Evolutionary conservation across 2,329 filamentous ascomycete genomes (phyloP).

Genomic region (Fusarium pseudograminearum): DNA sequence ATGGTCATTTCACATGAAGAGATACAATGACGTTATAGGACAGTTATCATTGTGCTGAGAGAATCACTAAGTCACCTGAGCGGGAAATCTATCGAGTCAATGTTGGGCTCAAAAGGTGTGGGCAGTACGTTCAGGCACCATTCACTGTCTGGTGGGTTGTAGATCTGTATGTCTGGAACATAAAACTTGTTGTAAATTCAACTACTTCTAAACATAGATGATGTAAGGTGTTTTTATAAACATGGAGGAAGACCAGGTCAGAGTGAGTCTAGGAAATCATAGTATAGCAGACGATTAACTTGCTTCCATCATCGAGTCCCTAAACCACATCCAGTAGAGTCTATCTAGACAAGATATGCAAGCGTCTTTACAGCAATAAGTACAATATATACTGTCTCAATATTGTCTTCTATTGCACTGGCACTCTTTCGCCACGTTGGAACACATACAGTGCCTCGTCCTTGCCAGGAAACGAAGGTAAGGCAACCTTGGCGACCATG

Average conservation of each 20-base stretch:
- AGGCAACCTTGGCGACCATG: conserved; percentile 71
- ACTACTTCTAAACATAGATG: background rate
- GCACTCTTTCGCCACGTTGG: conserved; percentile 59
- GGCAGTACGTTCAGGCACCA: background rate
- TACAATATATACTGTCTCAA: background rate
- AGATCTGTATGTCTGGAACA: background rate
- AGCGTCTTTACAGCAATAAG: background rate
- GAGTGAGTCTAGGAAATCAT: background rate
- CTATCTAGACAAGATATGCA: background rate
- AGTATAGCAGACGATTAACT: background rate
- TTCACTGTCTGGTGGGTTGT: background rate
- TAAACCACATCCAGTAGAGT: background rate
- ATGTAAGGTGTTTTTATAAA: background rate
- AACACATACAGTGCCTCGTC: conserved; percentile 81
- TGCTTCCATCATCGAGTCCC: background rate
- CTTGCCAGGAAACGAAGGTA: conserved; percentile 82
- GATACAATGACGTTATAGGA: background rate
- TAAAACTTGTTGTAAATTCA: background rate
- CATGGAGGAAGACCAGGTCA: background rate
- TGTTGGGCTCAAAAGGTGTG: background rate
- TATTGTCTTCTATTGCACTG: conserved; percentile 29
- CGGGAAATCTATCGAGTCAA: background rate
- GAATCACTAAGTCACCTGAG: background rate
- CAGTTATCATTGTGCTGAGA: background rate
- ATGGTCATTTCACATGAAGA: background rate